Evolutionary conservation across 2,329 filamentous ascomycete genomes (phyloP).

Genomic region (Botryotinia convoluta): DNA sequence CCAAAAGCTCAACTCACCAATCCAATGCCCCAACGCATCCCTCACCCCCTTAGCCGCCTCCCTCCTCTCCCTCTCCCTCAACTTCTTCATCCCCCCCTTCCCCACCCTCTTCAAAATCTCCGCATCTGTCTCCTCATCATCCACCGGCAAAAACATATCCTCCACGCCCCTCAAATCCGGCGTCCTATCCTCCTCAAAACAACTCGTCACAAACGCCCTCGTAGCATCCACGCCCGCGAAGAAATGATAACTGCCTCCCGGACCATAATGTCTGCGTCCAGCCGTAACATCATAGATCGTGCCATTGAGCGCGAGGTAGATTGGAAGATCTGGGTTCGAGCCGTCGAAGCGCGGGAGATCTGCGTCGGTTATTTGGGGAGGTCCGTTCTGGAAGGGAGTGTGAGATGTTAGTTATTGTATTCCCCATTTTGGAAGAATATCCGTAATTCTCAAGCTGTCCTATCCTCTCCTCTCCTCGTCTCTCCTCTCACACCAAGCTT

Average conservation of each 20-base stretch:
- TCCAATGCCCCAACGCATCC: slow-evolving; percentile 72
- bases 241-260: slow-evolving; percentile 81
- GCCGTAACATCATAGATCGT: slow-evolving; percentile 81
- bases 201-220: slow-evolving; percentile 87
- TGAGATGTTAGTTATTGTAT: background rate
- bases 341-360: slow-evolving; percentile 78
- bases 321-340: slow-evolving; percentile 67
- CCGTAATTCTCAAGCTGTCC: background rate
- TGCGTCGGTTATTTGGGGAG: slow-evolving; percentile 68
- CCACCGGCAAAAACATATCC: slow-evolving; percentile 71
- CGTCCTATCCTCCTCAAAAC: slow-evolving; percentile 76
- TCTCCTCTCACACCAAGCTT: too few relatives aligned
- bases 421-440: background rate
- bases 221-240: slow-evolving; percentile 86
- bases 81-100: slow-evolving; percentile 50
- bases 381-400: slow-evolving; percentile 47
- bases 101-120: slow-evolving; percentile 37
- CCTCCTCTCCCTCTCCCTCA: slow-evolving; percentile 61
- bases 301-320: slow-evolving; percentile 88
- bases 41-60: slow-evolving; percentile 64
- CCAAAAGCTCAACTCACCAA: background rate
- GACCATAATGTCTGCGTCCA: slow-evolving; percentile 69
- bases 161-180: slow-evolving; percentile 85
- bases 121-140: slow-evolving; percentile 60
- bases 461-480: background rate